Percentiles rank a stretch among this genome's conserved stretches.
phyloP scores from a whole-genome alignment of 768 basidiomycete genomes.

The Mycena floridula region DNA sequence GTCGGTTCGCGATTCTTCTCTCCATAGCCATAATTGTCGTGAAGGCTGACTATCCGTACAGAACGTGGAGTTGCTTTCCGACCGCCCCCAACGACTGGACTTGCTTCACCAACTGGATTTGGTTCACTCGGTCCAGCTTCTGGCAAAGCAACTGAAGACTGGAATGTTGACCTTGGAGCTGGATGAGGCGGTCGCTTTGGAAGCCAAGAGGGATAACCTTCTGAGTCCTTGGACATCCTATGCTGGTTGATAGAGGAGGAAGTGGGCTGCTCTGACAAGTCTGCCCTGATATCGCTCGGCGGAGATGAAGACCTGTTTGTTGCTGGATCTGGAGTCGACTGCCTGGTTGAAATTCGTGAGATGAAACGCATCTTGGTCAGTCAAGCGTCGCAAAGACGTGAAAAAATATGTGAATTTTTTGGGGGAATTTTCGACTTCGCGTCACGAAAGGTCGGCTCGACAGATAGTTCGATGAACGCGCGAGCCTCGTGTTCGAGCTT shows the following conservation, averaged over 20 bases:
- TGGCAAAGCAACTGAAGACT: conserved; percentile 36
- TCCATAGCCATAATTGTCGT: conserved; percentile 37
- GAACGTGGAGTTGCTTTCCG: conserved; percentile 76
- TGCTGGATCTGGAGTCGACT: conserved; percentile 18
- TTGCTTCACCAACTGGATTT: conserved; percentile 19
- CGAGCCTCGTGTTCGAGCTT: conserved; percentile 37
- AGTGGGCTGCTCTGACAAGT: conserved; percentile 22
- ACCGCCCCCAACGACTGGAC: conserved; percentile 40
- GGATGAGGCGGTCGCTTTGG: conserved; percentile 74
- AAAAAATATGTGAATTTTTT: conserved; percentile 19
- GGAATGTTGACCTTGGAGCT: conserved; percentile 64
- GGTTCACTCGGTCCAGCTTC: too few species aligned
- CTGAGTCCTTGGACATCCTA: conserved; percentile 40
- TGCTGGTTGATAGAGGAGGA: conserved; percentile 24
- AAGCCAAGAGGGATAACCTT: conserved; percentile 83
- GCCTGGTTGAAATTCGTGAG: conserved; percentile 28
- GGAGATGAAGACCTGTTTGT: conserved; percentile 15
- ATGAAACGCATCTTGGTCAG: conserved; percentile 19
- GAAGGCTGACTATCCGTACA: conserved; percentile 73
- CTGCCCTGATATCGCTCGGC: conserved; percentile 3
- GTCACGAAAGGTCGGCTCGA: conserved; percentile 14
- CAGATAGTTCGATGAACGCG: conserved; percentile 21
- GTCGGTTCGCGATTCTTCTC: conserved; percentile 41
- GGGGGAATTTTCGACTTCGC: conserved; percentile 14
- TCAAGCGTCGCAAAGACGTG: conserved; percentile 10